Evolutionary conservation across 2,329 filamentous ascomycete species (phyloP), one percentile per base, ranked within the genome.

Genomic region (Xylariaceae sp.): DNA sequence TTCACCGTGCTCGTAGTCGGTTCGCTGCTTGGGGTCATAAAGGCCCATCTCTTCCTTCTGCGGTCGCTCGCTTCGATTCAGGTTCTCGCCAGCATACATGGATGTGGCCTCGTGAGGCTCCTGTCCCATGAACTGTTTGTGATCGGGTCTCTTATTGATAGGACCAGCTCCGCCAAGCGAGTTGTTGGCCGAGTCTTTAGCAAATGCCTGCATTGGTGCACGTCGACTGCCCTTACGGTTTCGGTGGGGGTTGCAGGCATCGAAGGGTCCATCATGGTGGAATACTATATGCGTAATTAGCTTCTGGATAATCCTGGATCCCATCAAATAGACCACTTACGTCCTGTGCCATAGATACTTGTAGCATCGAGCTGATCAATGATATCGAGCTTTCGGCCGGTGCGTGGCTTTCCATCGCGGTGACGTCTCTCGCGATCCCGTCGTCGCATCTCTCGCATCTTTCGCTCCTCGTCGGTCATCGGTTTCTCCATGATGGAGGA

Each of bases 301-400:
- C n/a, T n/a, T n/a, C n/a, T n/a, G n/a, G n/a, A n/a, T n/a, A n/a
- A n/a, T n/a, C n/a, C n/a, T n/a, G n/a, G n/a, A n/a, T n/a, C n/a
- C n/a, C n/a, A n/a, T n/a, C n/a, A 18, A 28, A 26, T 45, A 7
- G 42, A 46, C 18, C 36, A 81, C 87, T 68, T 73, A 94, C 89
- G 72, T 66, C 91, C 90, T 56, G 86, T 88, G 43, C 93, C 91
- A 60, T 95, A 96, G 54, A 97, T 94, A 63, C 90, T 90, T 4
- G 90, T 96, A 48, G 93, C 90, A 69, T 97, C 93, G 51, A 98
- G 73, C 63, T 96, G 91, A 68, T 98, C 93, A 57, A 98, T 97
- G 34, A 97, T 78, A 62, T 98, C 93, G 50, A 97, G 66, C 51
- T 73, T 75, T 39, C 71, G 64, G 53, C 66, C 74, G 11, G 67